Evolutionary conservation across 495 filamentous ascomycete species (phyloP).

Genomic region (Penicillium atrosanguineum): DNA sequence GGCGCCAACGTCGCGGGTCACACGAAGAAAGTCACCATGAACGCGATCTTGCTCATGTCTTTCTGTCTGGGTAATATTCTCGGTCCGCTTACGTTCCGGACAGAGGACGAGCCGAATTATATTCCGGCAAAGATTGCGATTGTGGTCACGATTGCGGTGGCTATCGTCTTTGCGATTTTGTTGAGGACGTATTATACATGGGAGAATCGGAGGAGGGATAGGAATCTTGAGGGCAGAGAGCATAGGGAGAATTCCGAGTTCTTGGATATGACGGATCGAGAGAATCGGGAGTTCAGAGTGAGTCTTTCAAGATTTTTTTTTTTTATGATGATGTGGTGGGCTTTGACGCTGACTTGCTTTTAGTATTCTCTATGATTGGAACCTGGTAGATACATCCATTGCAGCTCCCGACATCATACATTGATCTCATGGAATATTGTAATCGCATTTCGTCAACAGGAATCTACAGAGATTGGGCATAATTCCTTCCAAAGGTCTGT

Average conservation of each 20-base stretch:
- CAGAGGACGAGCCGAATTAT: slow-evolving; percentile 42
- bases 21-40: slow-evolving; percentile 54
- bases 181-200: slow-evolving; percentile 44
- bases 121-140: slow-evolving; percentile 63
- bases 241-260: slow-evolving; percentile 30
- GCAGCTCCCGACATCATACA: not conserved
- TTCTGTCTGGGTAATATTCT: slow-evolving; percentile 63
- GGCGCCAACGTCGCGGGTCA: slow-evolving; percentile 46
- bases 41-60: slow-evolving; percentile 54
- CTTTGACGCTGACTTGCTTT: slow-evolving; percentile 2
- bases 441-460: too few relatives aligned
- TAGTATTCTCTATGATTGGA: slow-evolving; percentile 14
- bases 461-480: too few relatives aligned
- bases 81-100: slow-evolving; percentile 53
- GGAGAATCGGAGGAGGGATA: slow-evolving; percentile 43
- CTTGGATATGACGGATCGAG: slow-evolving; percentile 37
- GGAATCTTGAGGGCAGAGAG: slow-evolving; percentile 9
- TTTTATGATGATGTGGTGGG: slow-evolving; percentile 22
- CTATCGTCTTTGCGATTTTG: slow-evolving; percentile 32
- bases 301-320: slow-evolving; percentile 9
- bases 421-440: too few relatives aligned
- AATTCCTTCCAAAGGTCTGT: too few relatives aligned
- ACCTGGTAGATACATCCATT: not conserved
- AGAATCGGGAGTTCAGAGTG: slow-evolving; percentile 34
- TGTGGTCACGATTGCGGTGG: slow-evolving; percentile 44